These are phyloP conservation scores for Trichoderma gamsii DNA, from an alignment of 495 filamentous ascomycete genomes.

Conservation along the genomic window DNA sequence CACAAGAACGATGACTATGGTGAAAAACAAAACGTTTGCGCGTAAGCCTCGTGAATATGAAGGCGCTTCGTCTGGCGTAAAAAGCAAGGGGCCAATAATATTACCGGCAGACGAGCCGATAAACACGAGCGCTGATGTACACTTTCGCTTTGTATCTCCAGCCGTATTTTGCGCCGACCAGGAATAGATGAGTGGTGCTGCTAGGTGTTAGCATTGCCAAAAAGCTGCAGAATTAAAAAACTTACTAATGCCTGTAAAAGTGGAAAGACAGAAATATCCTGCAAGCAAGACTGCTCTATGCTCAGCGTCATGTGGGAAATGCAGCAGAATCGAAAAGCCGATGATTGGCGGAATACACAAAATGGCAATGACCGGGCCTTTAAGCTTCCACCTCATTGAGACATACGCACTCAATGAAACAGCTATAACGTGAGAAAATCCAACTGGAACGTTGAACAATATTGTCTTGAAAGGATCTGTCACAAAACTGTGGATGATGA, in stretches of 20 bases:
- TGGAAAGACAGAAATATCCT: conserved; percentile 30
- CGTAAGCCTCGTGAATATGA: conserved; percentile 52
- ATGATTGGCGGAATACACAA: conserved; percentile 52
- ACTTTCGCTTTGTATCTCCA: conserved; percentile 62
- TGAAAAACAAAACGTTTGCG: conserved; percentile 43
- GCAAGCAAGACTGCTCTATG: conserved; percentile 37
- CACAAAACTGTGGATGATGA: conserved; percentile 58
- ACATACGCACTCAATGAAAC: conserved; percentile 43
- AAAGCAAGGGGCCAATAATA: conserved; percentile 56
- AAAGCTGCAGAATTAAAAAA: neutral
- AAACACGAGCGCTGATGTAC: conserved; percentile 55
- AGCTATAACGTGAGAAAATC: conserved; percentile 42
- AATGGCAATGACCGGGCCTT: conserved; percentile 50
- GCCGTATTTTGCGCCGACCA: conserved; percentile 63
- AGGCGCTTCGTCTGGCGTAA: conserved; percentile 53
- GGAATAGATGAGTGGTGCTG: conserved; percentile 54
- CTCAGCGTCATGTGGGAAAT: conserved; percentile 46
- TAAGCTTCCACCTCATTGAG: conserved; percentile 44
- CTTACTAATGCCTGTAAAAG: conserved; percentile 20
- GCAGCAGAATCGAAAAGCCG: conserved; percentile 47
- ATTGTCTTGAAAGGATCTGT: conserved; percentile 55
- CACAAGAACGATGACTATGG: conserved; percentile 26
- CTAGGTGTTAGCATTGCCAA: neutral
- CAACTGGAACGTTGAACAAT: conserved; percentile 61
- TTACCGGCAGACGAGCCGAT: conserved; percentile 58